Conservation (phyloP, 1,284 basidiomycete genomes). For the Baeospora myosura region DNA sequence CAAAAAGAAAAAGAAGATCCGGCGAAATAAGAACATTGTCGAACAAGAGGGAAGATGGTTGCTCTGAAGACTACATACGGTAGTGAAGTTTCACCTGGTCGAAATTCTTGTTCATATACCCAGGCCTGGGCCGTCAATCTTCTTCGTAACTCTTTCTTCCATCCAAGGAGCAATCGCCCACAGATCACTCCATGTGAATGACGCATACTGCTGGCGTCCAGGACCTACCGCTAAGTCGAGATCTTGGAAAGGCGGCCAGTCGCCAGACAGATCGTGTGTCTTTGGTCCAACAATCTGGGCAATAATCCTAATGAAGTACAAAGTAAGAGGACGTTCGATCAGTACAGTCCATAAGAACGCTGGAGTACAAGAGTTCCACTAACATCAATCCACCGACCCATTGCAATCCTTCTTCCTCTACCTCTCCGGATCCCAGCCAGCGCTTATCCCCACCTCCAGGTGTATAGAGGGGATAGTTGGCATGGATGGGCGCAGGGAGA, state of each 20-base stretch:
- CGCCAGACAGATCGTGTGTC: conserved; percentile 29
- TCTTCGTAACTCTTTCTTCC: conserved; percentile 50
- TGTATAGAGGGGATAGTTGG: conserved; percentile 66
- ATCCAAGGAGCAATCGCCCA: conserved; percentile 72
- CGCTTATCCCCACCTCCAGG: conserved; percentile 60
- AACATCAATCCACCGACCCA: conserved; percentile 76
- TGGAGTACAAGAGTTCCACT: no score
- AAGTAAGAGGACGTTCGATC: background rate
- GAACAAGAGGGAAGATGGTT: no score
- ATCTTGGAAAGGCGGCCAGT: conserved; percentile 35
- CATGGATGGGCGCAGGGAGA: conserved; percentile 43
- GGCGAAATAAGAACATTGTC: no score
- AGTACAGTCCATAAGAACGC: conserved; percentile 16
- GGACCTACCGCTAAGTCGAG: conserved; percentile 41
- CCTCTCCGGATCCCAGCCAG: conserved; percentile 46
- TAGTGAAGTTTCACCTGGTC: no score
- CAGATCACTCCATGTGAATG: conserved; percentile 63
- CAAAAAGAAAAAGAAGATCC: no score
- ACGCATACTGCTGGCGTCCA: conserved; percentile 53
- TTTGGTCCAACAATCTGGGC: conserved; percentile 51
- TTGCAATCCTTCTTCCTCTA: conserved; percentile 52
- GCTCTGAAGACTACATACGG: no score
- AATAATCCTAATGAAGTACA: conserved; percentile 40
- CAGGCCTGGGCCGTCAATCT: conserved; percentile 61
- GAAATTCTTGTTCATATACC: conserved; percentile 49